These are phyloP conservation scores for Lojkania enalia DNA, from an alignment of 2,329 filamentous ascomycete species.

Conservation along the genomic window DNA sequence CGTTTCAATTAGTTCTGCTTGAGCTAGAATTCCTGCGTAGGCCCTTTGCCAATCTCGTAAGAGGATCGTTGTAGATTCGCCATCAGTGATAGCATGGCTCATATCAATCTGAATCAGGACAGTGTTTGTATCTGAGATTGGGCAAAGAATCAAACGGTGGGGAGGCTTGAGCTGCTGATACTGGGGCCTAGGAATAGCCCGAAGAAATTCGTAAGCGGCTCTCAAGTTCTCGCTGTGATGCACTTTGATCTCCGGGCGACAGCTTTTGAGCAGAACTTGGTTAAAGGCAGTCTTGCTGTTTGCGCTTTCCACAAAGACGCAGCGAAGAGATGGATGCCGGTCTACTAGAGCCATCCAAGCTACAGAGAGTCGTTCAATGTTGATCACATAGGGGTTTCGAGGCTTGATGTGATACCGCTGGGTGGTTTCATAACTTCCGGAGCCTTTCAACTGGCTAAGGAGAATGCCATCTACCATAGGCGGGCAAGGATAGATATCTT, in stretches of 20 bases:
- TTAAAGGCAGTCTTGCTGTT: neutral
- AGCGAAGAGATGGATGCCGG: conserved; percentile 20
- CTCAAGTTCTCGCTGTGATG: neutral
- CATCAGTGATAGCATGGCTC: neutral
- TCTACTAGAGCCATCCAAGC: conserved; percentile 20
- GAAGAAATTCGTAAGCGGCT: neutral
- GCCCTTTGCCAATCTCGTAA: neutral
- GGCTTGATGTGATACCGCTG: conserved; percentile 13
- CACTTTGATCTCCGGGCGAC: neutral
- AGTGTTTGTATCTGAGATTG: neutral
- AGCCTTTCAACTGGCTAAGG: conserved; percentile 10
- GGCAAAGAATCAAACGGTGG: neutral
- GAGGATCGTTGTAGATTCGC: neutral
- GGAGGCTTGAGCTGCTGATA: neutral
- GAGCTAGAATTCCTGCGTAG: neutral
- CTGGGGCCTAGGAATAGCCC: neutral
- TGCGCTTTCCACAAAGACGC: conserved; percentile 21
- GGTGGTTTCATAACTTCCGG: conserved; percentile 12
- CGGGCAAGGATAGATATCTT: conserved; percentile 11
- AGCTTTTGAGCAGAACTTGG: neutral
- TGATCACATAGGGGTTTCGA: conserved; percentile 7
- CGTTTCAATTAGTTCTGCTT: neutral
- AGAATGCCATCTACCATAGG: conserved; percentile 16
- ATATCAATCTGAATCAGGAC: neutral
- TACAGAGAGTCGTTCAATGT: conserved; percentile 8